Evolutionary conservation across 1,139 yeast genomes (phyloP).

Genomic region (Yamadazyma dendronema): DNA sequence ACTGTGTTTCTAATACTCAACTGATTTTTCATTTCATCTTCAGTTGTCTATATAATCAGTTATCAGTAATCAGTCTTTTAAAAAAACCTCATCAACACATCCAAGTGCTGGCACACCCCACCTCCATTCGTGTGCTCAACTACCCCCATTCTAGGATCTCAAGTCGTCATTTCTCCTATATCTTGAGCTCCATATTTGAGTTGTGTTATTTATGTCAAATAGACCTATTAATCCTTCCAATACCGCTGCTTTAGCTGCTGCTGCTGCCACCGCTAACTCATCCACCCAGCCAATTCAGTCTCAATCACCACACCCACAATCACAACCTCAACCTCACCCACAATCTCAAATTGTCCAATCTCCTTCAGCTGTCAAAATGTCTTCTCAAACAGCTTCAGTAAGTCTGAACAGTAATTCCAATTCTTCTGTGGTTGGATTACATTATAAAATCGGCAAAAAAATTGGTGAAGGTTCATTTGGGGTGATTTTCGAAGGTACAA

Average conservation of each 20-base stretch:
- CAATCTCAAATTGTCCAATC: slow-evolving; percentile 9
- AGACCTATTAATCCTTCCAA: slow-evolving; percentile 22
- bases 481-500: slow-evolving; percentile 77
- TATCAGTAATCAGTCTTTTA: neutral
- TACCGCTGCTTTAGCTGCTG: slow-evolving; percentile 43
- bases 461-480: slow-evolving; percentile 85
- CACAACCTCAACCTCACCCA: slow-evolving; percentile 3
- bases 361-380: slow-evolving; percentile 8
- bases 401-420: slow-evolving; percentile 20
- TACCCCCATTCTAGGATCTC: no score
- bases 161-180: no score
- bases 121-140: no score
- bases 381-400: slow-evolving; percentile 6
- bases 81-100: no score
- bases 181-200: no score
- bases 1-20: no score
- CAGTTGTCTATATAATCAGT: neutral
- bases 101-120: no score
- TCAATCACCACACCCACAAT: slow-evolving; percentile 6
- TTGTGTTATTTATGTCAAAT: slow-evolving; percentile 14
- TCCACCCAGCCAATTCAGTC: slow-evolving; percentile 5
- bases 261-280: slow-evolving; percentile 20
- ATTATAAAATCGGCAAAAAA: slow-evolving; percentile 77
- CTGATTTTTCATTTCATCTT: no score
- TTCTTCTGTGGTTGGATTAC: slow-evolving; percentile 66